Base-by-base conservation (phyloP, 495 filamentous ascomycete species). In the Tuber aestivum region DNA sequence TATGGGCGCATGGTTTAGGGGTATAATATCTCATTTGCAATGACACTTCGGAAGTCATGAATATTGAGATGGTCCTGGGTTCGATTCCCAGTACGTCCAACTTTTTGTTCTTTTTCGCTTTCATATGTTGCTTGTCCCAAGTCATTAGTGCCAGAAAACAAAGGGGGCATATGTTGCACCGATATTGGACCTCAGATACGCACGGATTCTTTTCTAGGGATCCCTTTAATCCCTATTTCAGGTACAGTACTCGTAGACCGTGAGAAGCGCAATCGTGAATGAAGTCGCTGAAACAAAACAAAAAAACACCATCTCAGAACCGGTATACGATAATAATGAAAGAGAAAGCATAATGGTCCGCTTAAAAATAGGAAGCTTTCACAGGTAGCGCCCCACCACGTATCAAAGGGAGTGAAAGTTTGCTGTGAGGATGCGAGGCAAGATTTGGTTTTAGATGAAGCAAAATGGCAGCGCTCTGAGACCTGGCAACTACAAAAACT, bases 21-120 rank as follows among this genome's bases (percentile, higher is more conserved):
- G 76, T 77, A 77, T 77, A 77, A 77, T 77, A 16, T 77, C 76
- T 77, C 76, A 77, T 77, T 77, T 77, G 76, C 76, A 76, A 75
- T 61, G 68, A 18, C 27, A 7, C 27, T 7, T 27, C 18, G 5
- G 23, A 8, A 27, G 5, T 18, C 44, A 37, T 68, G 76, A 44
- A 77, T 56, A 38, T 77, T 77, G 76, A 77, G 76, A 77, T 42
- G 74, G 76, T 77, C 76, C 76, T 77, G 76, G 76, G 76, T 77
- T 77, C 76, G 74, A 77, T 77, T 77, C 76, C 76, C 76, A 77
- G 76, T 77, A 70, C 76, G 74, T 77, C 76, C 76, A 76, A 7
- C 32, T 20, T 35, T 76, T 76, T 77, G 44, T 27, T 35, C 61
- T 35, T 61, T 21, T 61, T 61, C 5, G n/a, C 5, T 61, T 65